Base-by-base conservation (phyloP, 371 early-diverging fungal species). In the Mucor irregularis region DNA sequence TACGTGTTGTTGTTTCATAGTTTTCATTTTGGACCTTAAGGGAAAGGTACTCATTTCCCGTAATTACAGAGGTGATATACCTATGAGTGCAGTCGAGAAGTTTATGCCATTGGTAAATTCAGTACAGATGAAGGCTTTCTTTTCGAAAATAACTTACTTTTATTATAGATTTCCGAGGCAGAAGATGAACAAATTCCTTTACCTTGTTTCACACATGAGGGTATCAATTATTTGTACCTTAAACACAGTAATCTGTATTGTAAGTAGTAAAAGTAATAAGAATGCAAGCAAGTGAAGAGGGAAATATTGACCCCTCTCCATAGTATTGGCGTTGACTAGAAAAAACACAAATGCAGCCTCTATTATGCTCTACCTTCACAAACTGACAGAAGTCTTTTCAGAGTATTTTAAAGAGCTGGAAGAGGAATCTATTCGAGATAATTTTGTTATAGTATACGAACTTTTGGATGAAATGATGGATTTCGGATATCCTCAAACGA, bases 391-490 rank as follows among this genome's bases (percentile, higher is more conserved):
- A 73, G 96, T 96, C 33, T 92, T 97, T 74, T 86, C 89, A 26
- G 96, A 97, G 69, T 99, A 99, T 77, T 99, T 99, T 76, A 96
- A 95, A 71, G 93, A 93, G 57, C 85, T 99, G 47, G 98, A 99
- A 73, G 99, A 99, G 62, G 99, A 99, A 67, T 94, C 95, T 14
- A 84, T 96, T 47, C 92, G 92, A 77, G 95, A 96, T 57, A 92
- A 95, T 73, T 95, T 94, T 86, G 89, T 89, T 9, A 90, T 89
- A 21, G 90, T 95, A 5, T 99, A 99, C 70, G 99, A 99, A 76
- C 78, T 99, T 28, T 74, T 99, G 69, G 99, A 99, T 75, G 99
- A 99, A 73, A 99, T 99, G 96, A 96, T 97, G 97, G 99, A 99
- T 73, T 99, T 96, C 69, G 99, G 99, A 21, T 93, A 96, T 71